Base-by-base conservation (phyloP, 805 yeast genomes). In the Lipomyces anomalus region DNA sequence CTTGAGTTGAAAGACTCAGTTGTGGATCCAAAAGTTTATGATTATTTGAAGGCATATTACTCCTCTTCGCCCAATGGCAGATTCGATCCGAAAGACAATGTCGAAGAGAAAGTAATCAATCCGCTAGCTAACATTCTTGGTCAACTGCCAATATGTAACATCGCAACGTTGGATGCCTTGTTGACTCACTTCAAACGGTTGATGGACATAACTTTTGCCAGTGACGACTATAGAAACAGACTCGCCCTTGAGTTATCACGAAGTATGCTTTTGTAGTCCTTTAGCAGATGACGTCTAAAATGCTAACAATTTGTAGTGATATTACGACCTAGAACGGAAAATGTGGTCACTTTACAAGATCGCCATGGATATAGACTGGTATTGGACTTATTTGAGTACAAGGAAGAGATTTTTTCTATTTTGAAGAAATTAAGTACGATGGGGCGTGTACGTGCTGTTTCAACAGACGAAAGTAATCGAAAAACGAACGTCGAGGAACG, bases 161-260 rank as follows among this genome's bases (percentile, higher is more conserved):
- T 85, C 35, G 90, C 94, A 1, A 83, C 94, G 0, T 70, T 86
- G 43, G 89, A 83, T 61, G 88, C 89, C 1, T 64, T 86, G n/a
- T 73, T 81, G 32, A 79, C 87, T 1, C 95, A 86, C 63, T 75
- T 86, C 61, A 72, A 74, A 42, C 70, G 94, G 38, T 65, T 86
- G 46, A 74, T 81, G 23, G 64, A 73, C 21, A 74, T 77, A 26
- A 63, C 79, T 37, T 59, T 61, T 22, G 69, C 71, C 1, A 46
- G 56, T 13, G 57, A 49, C 2, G 64, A 58, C 20, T 66, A 65
- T 47, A 48, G 55, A 24, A 52, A 43, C 17, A 65, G 61, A 43
- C 68, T 86, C 22, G 73, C 86, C 4, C 78, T 76, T 50, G 88
- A 82, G 55, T 76, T 84, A 56, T 80, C 85, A 1, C 23, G 47